Conservation (phyloP, 176 grass and related monocot genomes). For the Melocanna baccifera region DNA sequence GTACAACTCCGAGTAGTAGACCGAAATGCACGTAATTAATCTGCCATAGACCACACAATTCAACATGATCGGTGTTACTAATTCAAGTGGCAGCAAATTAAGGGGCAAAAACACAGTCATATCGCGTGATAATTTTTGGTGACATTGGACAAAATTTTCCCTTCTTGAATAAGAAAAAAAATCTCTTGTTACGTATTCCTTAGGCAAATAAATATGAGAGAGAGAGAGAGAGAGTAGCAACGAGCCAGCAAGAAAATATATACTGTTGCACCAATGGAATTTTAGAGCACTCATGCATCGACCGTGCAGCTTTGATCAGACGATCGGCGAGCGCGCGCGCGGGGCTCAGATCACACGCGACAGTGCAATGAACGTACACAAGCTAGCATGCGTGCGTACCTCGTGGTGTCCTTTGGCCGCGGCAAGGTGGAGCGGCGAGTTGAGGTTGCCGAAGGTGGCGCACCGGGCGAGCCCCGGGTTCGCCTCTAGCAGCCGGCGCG, state of each 20-base stretch:
- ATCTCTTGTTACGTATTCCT: no score
- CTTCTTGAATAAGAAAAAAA: no score
- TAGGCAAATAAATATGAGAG: no score
- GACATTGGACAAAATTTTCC: no score
- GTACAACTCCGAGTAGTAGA: background rate
- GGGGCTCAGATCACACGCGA: no score
- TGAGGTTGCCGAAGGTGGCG: slow-evolving; percentile 70
- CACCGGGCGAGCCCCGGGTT: slow-evolving; percentile 58
- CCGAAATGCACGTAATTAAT: background rate
- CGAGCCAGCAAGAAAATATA: no score
- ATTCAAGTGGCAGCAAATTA: background rate
- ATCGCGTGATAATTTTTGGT: background rate
- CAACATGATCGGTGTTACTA: background rate
- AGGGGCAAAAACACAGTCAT: background rate
- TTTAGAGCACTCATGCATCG: background rate
- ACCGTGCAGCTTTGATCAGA: background rate
- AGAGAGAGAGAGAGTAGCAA: no score
- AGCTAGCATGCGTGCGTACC: slow-evolving; percentile 26
- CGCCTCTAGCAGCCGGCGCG: slow-evolving; percentile 47
- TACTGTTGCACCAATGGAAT: no score
- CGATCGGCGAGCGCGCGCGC: background rate
- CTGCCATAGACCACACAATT: background rate
- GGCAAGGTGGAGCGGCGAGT: slow-evolving; percentile 84
- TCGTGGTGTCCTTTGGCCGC: slow-evolving; percentile 67
- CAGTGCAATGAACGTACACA: background rate